Base-by-base conservation (phyloP, 768 basidiomycete genomes). In the Lyophyllum shimeji region DNA sequence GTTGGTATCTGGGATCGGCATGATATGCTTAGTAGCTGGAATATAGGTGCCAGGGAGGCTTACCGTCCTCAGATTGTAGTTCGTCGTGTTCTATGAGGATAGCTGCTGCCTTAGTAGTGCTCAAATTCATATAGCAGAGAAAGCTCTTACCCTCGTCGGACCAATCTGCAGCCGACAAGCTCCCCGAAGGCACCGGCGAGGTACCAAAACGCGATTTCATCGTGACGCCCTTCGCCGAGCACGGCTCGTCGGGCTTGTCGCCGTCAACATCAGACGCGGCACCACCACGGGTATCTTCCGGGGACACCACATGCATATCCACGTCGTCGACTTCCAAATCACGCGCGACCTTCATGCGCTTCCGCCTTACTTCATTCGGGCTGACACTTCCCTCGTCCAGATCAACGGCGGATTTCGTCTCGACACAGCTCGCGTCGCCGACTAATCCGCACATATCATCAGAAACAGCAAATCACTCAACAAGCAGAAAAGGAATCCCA, bases 101-200 rank as follows among this genome's bases (percentile, higher is more conserved):
- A n/a, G n/a, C n/a, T 37, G 15, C 11, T 27, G 20, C 12, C 12
- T 43, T 25, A 29, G 15, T 45, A 7, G n/a, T 11, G 17, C 8
- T 7, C 17, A 23, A 7, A 27, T 27, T 21, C 43, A n/a, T 21
- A 43, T 45, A 6, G 29, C 33, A 45, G 9, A 33, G 17, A 9
- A 21, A 52, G 13, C 45, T 5, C 17, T 42, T 37, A 57, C 56
- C 49, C 7, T n/a, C 29, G 12, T 27, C 25, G 11, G 42, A 34
- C 56, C 56, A 57, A 46, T 46, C 50, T 6, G 44, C 56, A 23
- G 50, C 50, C 33, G 56, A 57, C 27, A 51, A 27, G 44, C 40
- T 25, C 23, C 33, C 9, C 11, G 50, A 46, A 50, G 27, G n/a
- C 9, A 29, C 9, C 33, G 53, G 46, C 24, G 24, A 46, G 12